Evolutionary conservation across 73 alveolate species (phyloP), one percentile per base, ranked within the genome.

Genomic region (Paraurostyla sp.): DNA sequence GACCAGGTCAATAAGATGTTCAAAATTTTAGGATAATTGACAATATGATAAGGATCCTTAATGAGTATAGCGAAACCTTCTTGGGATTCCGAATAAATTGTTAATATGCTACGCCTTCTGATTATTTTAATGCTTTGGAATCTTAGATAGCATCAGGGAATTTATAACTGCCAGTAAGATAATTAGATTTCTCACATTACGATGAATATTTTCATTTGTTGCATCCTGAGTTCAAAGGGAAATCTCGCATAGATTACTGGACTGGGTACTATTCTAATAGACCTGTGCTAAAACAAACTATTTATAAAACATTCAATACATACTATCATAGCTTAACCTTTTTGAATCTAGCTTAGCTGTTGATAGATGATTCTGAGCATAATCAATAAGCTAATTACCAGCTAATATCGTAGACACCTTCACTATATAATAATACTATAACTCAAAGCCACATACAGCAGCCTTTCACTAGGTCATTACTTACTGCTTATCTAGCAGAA

Each of bases 221-320:
- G 48, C 89, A 76, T 41, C 84, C 86, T 23, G 85, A 60, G 1
- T 35, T 41, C 48, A 84, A 43, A 13, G 91, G 78, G 0, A 25
- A 0, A 23, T 11, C 36, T 11, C 43, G 76, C 20, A 36, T 91
- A 23, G 92, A 91, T 49, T 85, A 75, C 56, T 91, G 93, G 93
- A 54, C 92, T 46, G 96, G 96, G 32, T 91, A 82, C 82, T 85
- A 58, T 51, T 41, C 91, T 9, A 76, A 91, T 22, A 57, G 91
- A 50, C 93, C 93, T 29, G 69, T 27, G 2, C 40, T 56, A 13
- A 81, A 81, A 54, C 25, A 9, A 23, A 2, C 56, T 43, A 76
- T 76, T 22, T 49, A 48, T 27, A 22, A 76, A 3, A 76, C 88
- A 3, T 76, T 76, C 88, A 46, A 76, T 25, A 4, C 30, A 33